phyloP scores from a whole-genome alignment of 2,329 filamentous ascomycete species.

The Ascochyta viciae-villosae region DNA sequence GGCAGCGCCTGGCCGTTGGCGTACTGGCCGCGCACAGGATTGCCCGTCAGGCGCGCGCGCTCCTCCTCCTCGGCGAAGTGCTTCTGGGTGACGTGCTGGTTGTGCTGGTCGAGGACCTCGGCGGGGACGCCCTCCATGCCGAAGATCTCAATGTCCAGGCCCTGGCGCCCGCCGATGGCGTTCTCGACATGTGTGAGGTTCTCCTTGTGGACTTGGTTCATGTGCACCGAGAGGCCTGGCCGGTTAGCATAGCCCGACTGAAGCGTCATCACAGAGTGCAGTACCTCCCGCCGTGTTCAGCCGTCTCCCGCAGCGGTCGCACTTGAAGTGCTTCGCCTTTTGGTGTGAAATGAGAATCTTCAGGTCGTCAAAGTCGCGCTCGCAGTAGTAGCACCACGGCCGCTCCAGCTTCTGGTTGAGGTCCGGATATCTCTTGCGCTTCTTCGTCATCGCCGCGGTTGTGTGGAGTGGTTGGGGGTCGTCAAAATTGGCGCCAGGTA shows the following conservation, averaged over 20 bases:
- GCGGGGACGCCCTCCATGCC: conserved; percentile 97
- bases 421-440: conserved; percentile 84
- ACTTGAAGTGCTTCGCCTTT: conserved; percentile 99
- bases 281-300: conserved; percentile 93
- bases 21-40: conserved; percentile 67
- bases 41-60: conserved; percentile 80
- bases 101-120: conserved; percentile 81
- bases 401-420: conserved; percentile 86
- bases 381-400: conserved; percentile 99
- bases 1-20: conserved; percentile 49
- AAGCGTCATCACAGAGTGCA: conserved; percentile 27
- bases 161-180: conserved; percentile 83
- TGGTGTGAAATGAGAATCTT: conserved; percentile 97
- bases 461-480: neutral
- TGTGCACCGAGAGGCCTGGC: conserved; percentile 88
- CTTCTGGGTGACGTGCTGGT: conserved; percentile 82
- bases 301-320: conserved; percentile 84
- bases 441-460: conserved; percentile 63
- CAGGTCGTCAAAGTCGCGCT: conserved; percentile 96
- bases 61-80: conserved; percentile 88
- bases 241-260: conserved; percentile 20
- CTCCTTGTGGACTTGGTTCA: conserved; percentile 99
- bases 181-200: conserved; percentile 87
- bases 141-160: conserved; percentile 93
- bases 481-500: neutral